Evolutionary conservation across 1,139 yeast species (phyloP), one percentile per base, ranked within the genome.

Genomic region (Diutina neorugosa): DNA sequence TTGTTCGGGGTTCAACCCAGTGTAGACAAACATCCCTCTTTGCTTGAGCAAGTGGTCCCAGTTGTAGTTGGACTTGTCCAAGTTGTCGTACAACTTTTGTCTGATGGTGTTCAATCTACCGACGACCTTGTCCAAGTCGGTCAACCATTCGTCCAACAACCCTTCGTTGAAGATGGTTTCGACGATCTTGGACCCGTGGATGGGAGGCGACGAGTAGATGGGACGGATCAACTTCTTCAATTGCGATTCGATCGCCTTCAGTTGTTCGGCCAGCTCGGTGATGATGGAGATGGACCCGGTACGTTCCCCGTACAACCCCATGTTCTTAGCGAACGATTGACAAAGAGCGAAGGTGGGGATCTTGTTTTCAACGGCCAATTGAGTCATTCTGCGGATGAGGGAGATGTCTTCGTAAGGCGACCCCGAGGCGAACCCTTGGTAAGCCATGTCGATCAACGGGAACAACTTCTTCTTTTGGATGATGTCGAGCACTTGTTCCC

Each of bases 231-330:
- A 79, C 63, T 77, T 79, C 68, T 87, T 82, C 64, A 86, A 74
- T 71, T 91, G 97, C 2, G 96, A 85, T 62, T 82, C 84, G 57
- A 88, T 77, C 50, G 76, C 69, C 57, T 65, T 66, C 41, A 77
- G 63, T 48, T 70, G 70, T 51, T 74, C 76, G 44, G 71, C 64
- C n/a, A 71, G 67, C 56, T 75, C 72, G 52, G 82, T 73, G 55
- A 84, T 71, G 52, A 84, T 70, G 53, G 88, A 85, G 53, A 91
- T 74, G n/a, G 95, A 87, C 12, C 98, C 97, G 51, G 90, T 90
- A 68, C 98, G 83, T 74, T 93, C 96, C 61, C 97, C 96, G 68
- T 93, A 90, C 56, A 91, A 79, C 40, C 98, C 98, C 93, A 93
- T 87, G 74, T 91, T 91, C 72, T 91, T 91, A 60, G 98, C 96